phyloP scores from a whole-genome alignment of 1,284 basidiomycete genomes.

The Anthracocystis setariae region DNA sequence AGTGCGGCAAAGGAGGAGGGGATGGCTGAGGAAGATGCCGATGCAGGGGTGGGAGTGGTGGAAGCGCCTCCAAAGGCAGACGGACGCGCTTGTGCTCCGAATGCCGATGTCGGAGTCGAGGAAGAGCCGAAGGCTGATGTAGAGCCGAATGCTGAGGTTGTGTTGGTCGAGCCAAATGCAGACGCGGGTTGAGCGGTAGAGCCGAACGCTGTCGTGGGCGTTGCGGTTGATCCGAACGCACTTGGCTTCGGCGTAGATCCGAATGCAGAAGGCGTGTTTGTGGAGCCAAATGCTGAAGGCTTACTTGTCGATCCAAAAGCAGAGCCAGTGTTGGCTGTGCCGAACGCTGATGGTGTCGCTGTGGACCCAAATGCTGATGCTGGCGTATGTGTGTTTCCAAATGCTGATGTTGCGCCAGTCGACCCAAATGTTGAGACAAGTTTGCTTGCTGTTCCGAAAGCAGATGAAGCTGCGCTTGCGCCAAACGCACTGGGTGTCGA shows the following conservation, averaged over 20 bases:
- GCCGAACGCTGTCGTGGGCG: constrained; percentile 16
- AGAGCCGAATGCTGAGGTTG: constrained; percentile 14
- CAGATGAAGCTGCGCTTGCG: constrained; percentile 7
- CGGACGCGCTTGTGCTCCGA: constrained; percentile 18
- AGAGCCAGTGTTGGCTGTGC: not conserved
- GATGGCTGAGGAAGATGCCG: not conserved
- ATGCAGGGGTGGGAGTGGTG: not conserved
- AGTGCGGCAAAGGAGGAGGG: constrained; percentile 17
- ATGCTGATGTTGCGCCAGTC: constrained; percentile 8
- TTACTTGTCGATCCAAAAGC: constrained; percentile 9
- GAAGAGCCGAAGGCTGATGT: constrained; percentile 20
- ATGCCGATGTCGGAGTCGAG: constrained; percentile 10
- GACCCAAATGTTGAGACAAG: constrained; percentile 17
- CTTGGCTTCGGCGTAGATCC: constrained; percentile 7
- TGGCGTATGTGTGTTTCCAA: constrained; percentile 10
- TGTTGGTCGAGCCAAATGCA: constrained; percentile 12
- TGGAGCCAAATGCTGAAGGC: constrained; percentile 19
- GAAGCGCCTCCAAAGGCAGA: constrained; percentile 15
- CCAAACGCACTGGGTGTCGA: constrained; percentile 27
- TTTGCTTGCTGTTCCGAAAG: constrained; percentile 13
- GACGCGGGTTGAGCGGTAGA: constrained; percentile 7
- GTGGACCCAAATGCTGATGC: constrained; percentile 11
- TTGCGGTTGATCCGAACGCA: not conserved
- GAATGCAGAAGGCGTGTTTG: constrained; percentile 21
- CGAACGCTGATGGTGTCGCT: constrained; percentile 8